phyloP scores from a whole-genome alignment of 2,329 filamentous ascomycete genomes.

The Chlorencoelia australis region DNA sequence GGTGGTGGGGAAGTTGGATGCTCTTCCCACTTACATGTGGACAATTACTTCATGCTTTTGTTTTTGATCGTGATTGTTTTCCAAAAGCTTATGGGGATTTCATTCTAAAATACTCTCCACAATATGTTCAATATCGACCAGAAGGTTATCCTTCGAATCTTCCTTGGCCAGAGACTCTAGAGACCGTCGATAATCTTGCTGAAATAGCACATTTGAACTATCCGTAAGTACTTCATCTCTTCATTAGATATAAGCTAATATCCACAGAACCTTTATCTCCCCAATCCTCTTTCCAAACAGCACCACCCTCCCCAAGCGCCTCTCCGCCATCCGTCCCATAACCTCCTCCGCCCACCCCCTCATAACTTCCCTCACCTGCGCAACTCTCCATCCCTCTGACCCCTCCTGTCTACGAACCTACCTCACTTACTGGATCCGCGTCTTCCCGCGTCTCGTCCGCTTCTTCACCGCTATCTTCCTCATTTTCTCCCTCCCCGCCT shows the following conservation, averaged over 20 bases:
- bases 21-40: slow-evolving; percentile 67
- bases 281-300: slow-evolving; percentile 76
- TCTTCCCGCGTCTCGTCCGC: slow-evolving; percentile 69
- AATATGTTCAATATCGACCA: slow-evolving; percentile 70
- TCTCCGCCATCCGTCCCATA: slow-evolving; percentile 64
- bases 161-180: slow-evolving; percentile 64
- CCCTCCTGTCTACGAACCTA: slow-evolving; percentile 84
- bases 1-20: slow-evolving; percentile 81
- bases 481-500: slow-evolving; percentile 53
- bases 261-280: slow-evolving; percentile 59
- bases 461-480: slow-evolving; percentile 69
- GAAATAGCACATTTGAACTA: slow-evolving; percentile 74
- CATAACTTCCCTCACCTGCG: slow-evolving; percentile 78
- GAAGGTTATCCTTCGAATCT: slow-evolving; percentile 53
- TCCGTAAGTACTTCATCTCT: slow-evolving; percentile 49
- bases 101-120: slow-evolving; percentile 59
- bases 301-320: slow-evolving; percentile 52
- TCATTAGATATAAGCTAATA: slow-evolving; percentile 14
- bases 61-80: slow-evolving; percentile 69
- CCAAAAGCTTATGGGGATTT: slow-evolving; percentile 55
- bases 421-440: slow-evolving; percentile 74
- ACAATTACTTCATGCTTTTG: slow-evolving; percentile 64
- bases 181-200: slow-evolving; percentile 72
- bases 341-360: slow-evolving; percentile 79
- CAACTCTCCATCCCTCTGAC: slow-evolving; percentile 76